A percentile compares a stretch with the other conserved stretches of the same genome.
Evolutionary conservation across 768 basidiomycete species (phyloP).

Genomic region (Hydnomerulius pinastri): DNA sequence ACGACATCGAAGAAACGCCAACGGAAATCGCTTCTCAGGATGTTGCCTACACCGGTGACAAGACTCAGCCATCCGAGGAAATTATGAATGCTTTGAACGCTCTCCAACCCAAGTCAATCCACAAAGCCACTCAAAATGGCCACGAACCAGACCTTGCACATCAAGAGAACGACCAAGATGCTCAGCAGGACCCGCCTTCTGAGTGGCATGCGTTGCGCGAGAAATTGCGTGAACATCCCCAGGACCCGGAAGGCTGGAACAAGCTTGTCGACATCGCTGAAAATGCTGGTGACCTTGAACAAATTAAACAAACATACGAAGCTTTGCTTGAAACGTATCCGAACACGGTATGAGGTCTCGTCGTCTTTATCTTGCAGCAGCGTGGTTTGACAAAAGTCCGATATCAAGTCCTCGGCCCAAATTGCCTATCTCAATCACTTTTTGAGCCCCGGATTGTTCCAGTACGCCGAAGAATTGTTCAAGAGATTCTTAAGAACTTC

Average conservation of each 20-base stretch:
- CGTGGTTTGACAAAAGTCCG: slow-evolving; percentile 23
- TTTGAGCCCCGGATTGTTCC: slow-evolving; percentile 63
- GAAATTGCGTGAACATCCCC: slow-evolving; percentile 64
- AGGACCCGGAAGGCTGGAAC: slow-evolving; percentile 80
- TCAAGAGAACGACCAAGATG: slow-evolving; percentile 23
- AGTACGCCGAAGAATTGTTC: slow-evolving; percentile 86
- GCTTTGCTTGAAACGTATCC: slow-evolving; percentile 83
- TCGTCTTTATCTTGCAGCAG: slow-evolving; percentile 25
- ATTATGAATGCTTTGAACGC: slow-evolving; percentile 38
- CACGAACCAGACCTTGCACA: slow-evolving; percentile 22
- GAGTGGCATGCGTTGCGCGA: slow-evolving; percentile 69
- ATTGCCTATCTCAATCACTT: slow-evolving; percentile 83
- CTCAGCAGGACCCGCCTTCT: slow-evolving; percentile 44
- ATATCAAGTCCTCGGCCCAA: slow-evolving; percentile 72
- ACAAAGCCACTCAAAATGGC: slow-evolving; percentile 29
- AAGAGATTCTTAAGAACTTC: slow-evolving; percentile 82
- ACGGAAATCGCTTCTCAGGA: slow-evolving; percentile 29
- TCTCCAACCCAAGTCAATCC: slow-evolving; percentile 31
- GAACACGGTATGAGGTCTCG: slow-evolving; percentile 74
- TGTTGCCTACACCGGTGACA: slow-evolving; percentile 29
- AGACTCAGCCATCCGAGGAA: slow-evolving; percentile 39
- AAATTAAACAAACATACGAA: slow-evolving; percentile 81
- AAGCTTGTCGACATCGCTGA: slow-evolving; percentile 78
- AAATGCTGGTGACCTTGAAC: slow-evolving; percentile 72
- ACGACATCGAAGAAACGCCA: slow-evolving; percentile 25